A percentile compares a stretch with the other conserved stretches of the same genome.
These are phyloP conservation scores for Musa troglodytarum DNA, from an alignment of 176 grass and related monocot genomes.

Conservation along the genomic window DNA sequence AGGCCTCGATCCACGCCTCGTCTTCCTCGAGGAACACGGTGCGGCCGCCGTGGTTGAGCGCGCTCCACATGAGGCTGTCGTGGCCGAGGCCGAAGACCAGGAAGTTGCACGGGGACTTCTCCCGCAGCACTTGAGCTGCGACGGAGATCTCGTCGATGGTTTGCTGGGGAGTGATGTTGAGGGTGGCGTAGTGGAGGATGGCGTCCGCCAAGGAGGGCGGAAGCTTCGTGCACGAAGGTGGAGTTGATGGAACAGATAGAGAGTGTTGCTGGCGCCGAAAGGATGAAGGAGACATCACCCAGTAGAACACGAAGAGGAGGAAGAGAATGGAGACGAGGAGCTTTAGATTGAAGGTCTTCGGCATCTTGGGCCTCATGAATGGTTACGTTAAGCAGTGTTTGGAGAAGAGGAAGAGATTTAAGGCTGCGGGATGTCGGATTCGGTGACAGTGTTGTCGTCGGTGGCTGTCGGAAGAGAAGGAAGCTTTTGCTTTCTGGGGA, in stretches of 20 bases:
- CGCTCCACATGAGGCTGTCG: slow-evolving; percentile 55
- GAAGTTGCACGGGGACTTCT: slow-evolving; percentile 17
- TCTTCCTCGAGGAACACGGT: slow-evolving; percentile 38
- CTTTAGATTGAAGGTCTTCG: neutral
- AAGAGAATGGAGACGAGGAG: neutral
- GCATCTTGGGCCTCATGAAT: neutral
- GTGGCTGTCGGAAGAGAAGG: neutral
- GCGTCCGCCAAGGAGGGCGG: slow-evolving; percentile 1
- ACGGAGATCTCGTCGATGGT: slow-evolving; percentile 12
- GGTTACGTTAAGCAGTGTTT: neutral
- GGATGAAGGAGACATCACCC: neutral
- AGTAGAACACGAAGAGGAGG: neutral
- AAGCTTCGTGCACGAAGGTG: slow-evolving; percentile 5
- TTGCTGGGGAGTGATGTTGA: slow-evolving; percentile 11
- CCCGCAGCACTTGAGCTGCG: neutral
- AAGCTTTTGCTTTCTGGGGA: neutral
- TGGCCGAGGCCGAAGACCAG: slow-evolving; percentile 19
- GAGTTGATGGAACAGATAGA: neutral
- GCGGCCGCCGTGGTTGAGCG: slow-evolving; percentile 81
- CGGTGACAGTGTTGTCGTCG: neutral
- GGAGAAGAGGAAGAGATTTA: neutral
- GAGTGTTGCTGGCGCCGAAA: neutral
- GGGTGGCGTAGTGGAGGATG: slow-evolving; percentile 15
- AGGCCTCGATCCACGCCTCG: neutral
- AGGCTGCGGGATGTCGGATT: neutral